Base-by-base conservation (phyloP, 805 yeast genomes). In the Metschnikowia kunwiensis region DNA sequence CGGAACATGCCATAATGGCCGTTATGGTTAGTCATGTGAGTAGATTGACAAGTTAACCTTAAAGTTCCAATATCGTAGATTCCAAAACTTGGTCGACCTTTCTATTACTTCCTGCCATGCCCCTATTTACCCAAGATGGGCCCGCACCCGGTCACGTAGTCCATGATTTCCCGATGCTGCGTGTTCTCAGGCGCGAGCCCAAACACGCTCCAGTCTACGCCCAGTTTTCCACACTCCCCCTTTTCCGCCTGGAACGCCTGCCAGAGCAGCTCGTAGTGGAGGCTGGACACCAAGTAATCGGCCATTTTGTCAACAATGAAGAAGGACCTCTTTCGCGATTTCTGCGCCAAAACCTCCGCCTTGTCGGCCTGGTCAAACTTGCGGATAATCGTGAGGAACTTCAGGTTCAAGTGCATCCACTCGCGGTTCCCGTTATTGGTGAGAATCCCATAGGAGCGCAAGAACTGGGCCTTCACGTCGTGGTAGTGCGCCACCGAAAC, bases 191-290 rank as follows among this genome's bases (percentile, higher is more conserved):
- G 47, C 33, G 51, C 37, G 25, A 63, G 49, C n/a, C 67, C 70
- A 38, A 53, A 62, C 5, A 36, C 24, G 3, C 46, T 52, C 68
- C 69, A 63, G 21, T 49, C 43, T 27, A 47, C 47, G 7, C 32
- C 49, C 7, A 27, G 31, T 12, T 14, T 23, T 7, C 18, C 26
- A 19, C 14, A 11, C 11, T 22, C 24, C 7, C n/a, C 18, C n/a
- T 46, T 35, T 20, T 55, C 57, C 30, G 50, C 43, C 26, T 53
- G 54, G 46, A 62, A 63, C 15, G 65, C 59, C 22, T 55, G 51
- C 69, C 69, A 67, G 16, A 64, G 58, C 51, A 68, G 44, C 47
- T 68, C 74, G 44, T 64, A 65, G 26, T 50, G 50, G 35, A 68
- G 54, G 33, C 65, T 59, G 15, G 66, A 57, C 7, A 58, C 62